These are phyloP conservation scores for Citrus australasica DNA, from an alignment of 345 rosid genomes.

Conservation along the genomic window DNA sequence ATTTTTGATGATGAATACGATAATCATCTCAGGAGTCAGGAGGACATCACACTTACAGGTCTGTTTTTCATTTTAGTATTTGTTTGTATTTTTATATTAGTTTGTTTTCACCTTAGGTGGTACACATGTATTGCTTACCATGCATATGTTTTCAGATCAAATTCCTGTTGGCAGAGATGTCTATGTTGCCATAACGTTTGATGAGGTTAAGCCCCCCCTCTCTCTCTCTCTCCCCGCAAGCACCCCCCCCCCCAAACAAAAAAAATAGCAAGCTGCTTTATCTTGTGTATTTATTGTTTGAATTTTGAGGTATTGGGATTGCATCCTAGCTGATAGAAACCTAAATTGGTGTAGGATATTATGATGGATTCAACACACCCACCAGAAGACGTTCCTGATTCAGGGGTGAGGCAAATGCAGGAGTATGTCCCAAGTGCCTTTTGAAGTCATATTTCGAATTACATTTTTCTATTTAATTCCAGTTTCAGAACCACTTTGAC, in stretches of 20 bases:
- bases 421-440: constrained; percentile 35
- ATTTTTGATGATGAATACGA: constrained; percentile 40
- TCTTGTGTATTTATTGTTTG: background rate
- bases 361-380: constrained; percentile 13
- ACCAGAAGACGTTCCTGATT: constrained; percentile 18
- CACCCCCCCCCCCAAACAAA: background rate
- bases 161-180: constrained; percentile 54
- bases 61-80: background rate
- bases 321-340: background rate
- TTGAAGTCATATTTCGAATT: background rate
- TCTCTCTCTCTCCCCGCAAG: background rate
- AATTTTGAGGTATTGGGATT: constrained; percentile 3
- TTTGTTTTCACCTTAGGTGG: background rate
- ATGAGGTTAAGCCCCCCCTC: constrained; percentile 45
- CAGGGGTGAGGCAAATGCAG: constrained; percentile 30
- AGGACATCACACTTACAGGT: constrained; percentile 81
- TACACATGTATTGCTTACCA: background rate
- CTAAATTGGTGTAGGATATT: constrained; percentile 39
- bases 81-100: background rate
- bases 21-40: constrained; percentile 46
- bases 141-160: constrained; percentile 44
- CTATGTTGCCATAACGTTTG: constrained; percentile 64
- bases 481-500: background rate
- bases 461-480: background rate
- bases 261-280: background rate